phyloP scores from a whole-genome alignment of 306 rosid genomes.

The Herpetospermum pedunculosum region DNA sequence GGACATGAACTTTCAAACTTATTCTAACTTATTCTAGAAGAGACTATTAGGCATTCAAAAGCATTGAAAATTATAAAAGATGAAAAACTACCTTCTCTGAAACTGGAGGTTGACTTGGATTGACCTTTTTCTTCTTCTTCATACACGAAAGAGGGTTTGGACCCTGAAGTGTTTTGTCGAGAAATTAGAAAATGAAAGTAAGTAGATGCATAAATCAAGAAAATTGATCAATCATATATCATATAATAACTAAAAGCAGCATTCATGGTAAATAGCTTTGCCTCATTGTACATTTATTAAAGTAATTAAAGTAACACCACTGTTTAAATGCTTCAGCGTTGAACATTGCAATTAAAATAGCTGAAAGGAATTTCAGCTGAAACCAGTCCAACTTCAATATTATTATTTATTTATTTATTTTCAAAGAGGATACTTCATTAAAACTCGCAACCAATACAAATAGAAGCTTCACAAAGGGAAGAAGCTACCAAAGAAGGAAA shows the following conservation, averaged over 20 bases:
- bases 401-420: too few relatives aligned
- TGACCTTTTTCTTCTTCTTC: conserved; percentile 59
- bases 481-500: too few relatives aligned
- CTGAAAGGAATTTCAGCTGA: neutral
- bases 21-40: neutral
- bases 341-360: neutral
- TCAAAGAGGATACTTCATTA: too few relatives aligned
- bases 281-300: neutral
- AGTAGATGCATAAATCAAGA: conserved; percentile 1
- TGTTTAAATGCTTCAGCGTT: too few relatives aligned
- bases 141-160: conserved; percentile 88
- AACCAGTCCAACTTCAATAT: neutral
- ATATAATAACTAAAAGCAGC: neutral
- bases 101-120: conserved; percentile 22
- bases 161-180: conserved; percentile 52
- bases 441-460: too few relatives aligned
- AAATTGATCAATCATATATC: too few relatives aligned
- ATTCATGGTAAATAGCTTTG: neutral
- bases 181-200: neutral
- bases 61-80: neutral
- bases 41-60: neutral
- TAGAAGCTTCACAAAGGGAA: too few relatives aligned
- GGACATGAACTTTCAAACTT: neutral
- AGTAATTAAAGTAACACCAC: too few relatives aligned
- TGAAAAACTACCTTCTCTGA: conserved; percentile 32